Evolutionary conservation across 345 rosid species (phyloP).

Genomic region (Abelmoschus esculentus): DNA sequence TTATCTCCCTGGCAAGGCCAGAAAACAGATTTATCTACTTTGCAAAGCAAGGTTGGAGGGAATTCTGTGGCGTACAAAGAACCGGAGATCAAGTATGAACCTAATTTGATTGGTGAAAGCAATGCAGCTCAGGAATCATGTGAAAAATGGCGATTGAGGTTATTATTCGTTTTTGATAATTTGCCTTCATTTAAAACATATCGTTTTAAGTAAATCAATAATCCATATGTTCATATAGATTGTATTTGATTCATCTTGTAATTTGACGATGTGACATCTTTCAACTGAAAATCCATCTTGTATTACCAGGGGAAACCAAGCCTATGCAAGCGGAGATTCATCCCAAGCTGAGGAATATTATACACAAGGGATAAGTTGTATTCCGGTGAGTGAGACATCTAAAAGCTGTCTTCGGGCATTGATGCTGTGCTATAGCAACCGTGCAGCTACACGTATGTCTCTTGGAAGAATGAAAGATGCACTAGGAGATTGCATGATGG

Average conservation of each 20-base stretch:
- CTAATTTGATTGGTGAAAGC: constrained; percentile 32
- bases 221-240: neutral
- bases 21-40: constrained; percentile 31
- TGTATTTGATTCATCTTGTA: constrained; percentile 3
- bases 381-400: constrained; percentile 60
- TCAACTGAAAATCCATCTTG: constrained; percentile 9
- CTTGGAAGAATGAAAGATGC: constrained; percentile 91
- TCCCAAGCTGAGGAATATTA: constrained; percentile 78
- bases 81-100: constrained; percentile 32
- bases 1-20: constrained; percentile 29
- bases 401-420: constrained; percentile 74
- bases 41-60: constrained; percentile 26
- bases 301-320: constrained; percentile 81
- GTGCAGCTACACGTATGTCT: constrained; percentile 84
- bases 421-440: constrained; percentile 94
- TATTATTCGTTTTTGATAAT: constrained; percentile 12
- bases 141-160: constrained; percentile 98
- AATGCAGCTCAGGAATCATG: constrained; percentile 76
- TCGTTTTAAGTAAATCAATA: neutral
- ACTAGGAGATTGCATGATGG: constrained; percentile 67
- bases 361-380: constrained; percentile 64
- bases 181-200: neutral
- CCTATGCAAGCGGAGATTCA: constrained; percentile 61
- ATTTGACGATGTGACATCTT: neutral
- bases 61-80: constrained; percentile 31